Percentiles rank a stretch among this genome's conserved stretches.
phyloP scores from a whole-genome alignment of 495 filamentous ascomycete genomes.

The Penicillium angulare region DNA sequence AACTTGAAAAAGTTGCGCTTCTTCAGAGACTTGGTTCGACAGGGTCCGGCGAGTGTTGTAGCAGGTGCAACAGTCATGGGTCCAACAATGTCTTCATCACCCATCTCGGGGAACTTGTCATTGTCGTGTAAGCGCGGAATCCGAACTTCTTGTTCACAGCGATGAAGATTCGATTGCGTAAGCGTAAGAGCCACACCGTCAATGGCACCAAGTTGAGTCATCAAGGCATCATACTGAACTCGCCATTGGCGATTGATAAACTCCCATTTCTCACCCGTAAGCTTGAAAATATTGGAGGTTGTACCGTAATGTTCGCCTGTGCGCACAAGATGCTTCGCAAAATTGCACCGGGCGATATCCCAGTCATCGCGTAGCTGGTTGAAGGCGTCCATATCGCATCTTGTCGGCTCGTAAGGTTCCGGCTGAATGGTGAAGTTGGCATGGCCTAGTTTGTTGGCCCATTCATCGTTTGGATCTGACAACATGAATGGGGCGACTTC shows the following conservation, averaged over 20 bases:
- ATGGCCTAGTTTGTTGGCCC: slow-evolving; percentile 81
- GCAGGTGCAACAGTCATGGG: slow-evolving; percentile 68
- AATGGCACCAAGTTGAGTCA: slow-evolving; percentile 38
- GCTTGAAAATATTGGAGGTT: slow-evolving; percentile 77
- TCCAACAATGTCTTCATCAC: slow-evolving; percentile 88
- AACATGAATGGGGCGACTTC: slow-evolving; percentile 58
- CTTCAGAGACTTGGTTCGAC: slow-evolving; percentile 33
- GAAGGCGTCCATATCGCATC: slow-evolving; percentile 57
- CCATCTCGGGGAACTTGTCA: slow-evolving; percentile 84
- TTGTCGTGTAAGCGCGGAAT: slow-evolving; percentile 63
- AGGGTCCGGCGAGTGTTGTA: slow-evolving; percentile 24
- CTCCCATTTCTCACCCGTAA: slow-evolving; percentile 84
- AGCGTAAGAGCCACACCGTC: slow-evolving; percentile 37
- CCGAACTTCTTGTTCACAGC: slow-evolving; percentile 50
- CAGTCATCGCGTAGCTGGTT: slow-evolving; percentile 71
- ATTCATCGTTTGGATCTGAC: slow-evolving; percentile 68
- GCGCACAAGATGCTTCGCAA: slow-evolving; percentile 77
- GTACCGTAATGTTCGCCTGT: slow-evolving; percentile 83
- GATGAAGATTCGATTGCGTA: slow-evolving; percentile 43
- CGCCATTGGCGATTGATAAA: slow-evolving; percentile 72
- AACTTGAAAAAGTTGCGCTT: slow-evolving; percentile 48
- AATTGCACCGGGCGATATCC: slow-evolving; percentile 77
- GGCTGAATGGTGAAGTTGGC: slow-evolving; percentile 89
- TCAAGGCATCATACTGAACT: slow-evolving; percentile 58
- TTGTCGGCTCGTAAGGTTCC: slow-evolving; percentile 70